phyloP scores from a whole-genome alignment of 495 filamentous ascomycete species.

The Tuber indicum region DNA sequence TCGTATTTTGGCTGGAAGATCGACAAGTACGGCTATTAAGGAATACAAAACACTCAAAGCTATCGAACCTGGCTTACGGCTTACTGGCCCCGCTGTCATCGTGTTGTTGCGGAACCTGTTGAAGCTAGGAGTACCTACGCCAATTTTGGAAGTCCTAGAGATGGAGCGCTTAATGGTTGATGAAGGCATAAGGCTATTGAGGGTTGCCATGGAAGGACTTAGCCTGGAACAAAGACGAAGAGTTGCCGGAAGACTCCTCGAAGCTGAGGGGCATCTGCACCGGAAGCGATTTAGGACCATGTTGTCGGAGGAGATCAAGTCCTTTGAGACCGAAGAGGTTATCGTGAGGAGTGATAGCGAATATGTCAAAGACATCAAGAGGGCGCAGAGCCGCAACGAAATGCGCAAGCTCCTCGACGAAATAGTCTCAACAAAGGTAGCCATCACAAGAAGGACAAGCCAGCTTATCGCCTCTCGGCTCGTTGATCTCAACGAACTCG shows the following conservation, averaged over 20 bases:
- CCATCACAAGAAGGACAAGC: slow-evolving; percentile 21
- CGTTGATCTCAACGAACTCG: slow-evolving; percentile 12
- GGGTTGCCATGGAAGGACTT: slow-evolving; percentile 20
- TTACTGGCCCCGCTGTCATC: slow-evolving; percentile 15
- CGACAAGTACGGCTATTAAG: slow-evolving; percentile 13
- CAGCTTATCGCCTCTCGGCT: slow-evolving; percentile 23
- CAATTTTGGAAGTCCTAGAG: slow-evolving; percentile 22
- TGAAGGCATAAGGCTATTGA: slow-evolving; percentile 17
- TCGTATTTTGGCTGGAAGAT: slow-evolving; percentile 5
- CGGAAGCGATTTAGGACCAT: slow-evolving; percentile 20
- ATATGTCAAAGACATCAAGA: not conserved
- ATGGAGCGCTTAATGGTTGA: slow-evolving; percentile 19
- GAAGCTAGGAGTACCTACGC: slow-evolving; percentile 10
- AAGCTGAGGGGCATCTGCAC: not conserved
- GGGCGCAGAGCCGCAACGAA: not conserved
- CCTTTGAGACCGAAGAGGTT: slow-evolving; percentile 5
- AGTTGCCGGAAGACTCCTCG: slow-evolving; percentile 6
- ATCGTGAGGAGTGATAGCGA: not conserved
- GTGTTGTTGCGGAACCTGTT: slow-evolving; percentile 18
- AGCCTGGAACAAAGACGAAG: not conserved
- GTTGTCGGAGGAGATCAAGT: slow-evolving; percentile 12
- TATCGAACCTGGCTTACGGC: slow-evolving; percentile 13
- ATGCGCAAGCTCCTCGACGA: slow-evolving; percentile 12
- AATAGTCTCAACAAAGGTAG: slow-evolving; percentile 13
- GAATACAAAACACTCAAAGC: slow-evolving; percentile 21